phyloP scores from a whole-genome alignment of 345 rosid species.

The Gossypium australe region DNA sequence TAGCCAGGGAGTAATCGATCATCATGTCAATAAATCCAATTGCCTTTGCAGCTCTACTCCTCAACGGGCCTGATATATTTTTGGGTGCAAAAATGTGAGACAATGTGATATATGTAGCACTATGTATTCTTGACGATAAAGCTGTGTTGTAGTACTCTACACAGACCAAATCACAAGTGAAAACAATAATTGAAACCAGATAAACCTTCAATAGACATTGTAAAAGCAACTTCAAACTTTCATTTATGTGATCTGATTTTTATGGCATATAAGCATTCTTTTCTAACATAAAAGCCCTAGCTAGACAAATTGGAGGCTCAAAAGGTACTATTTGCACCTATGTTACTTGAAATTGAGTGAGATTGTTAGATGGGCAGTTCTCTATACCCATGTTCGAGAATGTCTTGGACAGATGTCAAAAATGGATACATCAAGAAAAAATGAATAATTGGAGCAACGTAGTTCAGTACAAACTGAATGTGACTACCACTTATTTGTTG shows the following conservation, averaged over 20 bases:
- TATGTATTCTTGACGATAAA: neutral
- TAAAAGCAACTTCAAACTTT: neutral
- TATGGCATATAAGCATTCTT: neutral
- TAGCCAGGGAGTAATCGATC: constrained; percentile 60
- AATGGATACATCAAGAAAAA: too few species aligned
- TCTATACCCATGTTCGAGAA: too few species aligned
- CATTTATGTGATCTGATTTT: neutral
- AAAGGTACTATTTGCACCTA: neutral
- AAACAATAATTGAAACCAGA: neutral
- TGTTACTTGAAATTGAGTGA: neutral
- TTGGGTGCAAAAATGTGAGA: neutral
- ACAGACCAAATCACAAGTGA: neutral
- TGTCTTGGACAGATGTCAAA: too few species aligned
- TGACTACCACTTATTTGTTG: too few species aligned
- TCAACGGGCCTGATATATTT: constrained; percentile 51
- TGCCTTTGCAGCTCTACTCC: constrained; percentile 88
- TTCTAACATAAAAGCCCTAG: neutral
- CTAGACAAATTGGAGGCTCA: neutral
- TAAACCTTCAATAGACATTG: neutral
- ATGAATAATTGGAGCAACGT: too few species aligned
- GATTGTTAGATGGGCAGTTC: too few species aligned
- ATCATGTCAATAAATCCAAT: constrained; percentile 73
- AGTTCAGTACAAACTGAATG: too few species aligned
- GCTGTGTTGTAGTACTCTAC: neutral
- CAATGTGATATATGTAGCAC: neutral